Evolutionary conservation across 2,329 filamentous ascomycete species (phyloP).

Genomic region (Rhinocladiella similis): DNA sequence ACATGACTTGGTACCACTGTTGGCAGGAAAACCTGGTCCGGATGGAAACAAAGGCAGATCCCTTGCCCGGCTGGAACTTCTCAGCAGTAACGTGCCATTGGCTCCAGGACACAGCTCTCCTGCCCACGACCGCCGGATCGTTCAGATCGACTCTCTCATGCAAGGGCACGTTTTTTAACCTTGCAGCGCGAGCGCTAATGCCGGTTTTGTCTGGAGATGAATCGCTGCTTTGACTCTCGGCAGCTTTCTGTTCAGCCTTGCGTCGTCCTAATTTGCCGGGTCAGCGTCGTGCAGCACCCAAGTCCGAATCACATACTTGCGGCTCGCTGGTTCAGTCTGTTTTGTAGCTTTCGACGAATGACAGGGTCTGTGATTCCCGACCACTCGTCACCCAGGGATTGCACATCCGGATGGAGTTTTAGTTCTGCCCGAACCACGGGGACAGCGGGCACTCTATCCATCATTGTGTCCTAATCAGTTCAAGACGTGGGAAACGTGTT

Average conservation of each 20-base stretch:
- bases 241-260: constrained; percentile 17
- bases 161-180: not conserved
- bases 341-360: constrained; percentile 45
- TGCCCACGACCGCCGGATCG: constrained; percentile 3
- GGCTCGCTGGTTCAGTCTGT: constrained; percentile 48
- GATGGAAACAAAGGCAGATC: constrained; percentile 19
- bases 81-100: constrained; percentile 8
- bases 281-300: constrained; percentile 14
- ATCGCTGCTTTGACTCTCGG: not conserved
- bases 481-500: too few relatives aligned
- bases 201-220: not conserved
- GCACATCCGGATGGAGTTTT: constrained; percentile 25
- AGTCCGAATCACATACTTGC: constrained; percentile 10
- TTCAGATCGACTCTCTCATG: constrained; percentile 8
- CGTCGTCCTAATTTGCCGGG: constrained; percentile 21
- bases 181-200: not conserved
- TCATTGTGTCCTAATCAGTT: not conserved
- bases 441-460: constrained; percentile 2
- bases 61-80: not conserved
- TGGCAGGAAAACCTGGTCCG: constrained; percentile 13
- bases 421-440: constrained; percentile 16
- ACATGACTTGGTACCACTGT: constrained; percentile 15
- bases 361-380: constrained; percentile 46
- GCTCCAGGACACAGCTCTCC: not conserved
- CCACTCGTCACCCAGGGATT: constrained; percentile 45